Base-by-base conservation (phyloP, 139 green algal genomes). In the Auxenochlorella pyrenoidosa region DNA sequence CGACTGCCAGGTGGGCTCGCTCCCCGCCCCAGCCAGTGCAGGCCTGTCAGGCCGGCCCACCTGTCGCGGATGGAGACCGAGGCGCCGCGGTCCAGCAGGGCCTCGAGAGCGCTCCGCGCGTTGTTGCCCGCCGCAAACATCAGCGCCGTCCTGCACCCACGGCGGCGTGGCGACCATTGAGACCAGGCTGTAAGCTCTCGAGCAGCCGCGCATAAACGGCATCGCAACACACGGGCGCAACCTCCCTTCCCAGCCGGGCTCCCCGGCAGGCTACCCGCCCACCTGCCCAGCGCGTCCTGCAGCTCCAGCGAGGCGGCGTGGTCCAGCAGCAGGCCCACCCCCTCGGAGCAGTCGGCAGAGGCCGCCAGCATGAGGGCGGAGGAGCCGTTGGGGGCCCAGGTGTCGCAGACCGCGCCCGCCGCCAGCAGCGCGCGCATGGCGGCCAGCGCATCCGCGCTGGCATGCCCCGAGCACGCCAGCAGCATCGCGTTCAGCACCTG, bases 341-440 rank as follows among this genome's bases (percentile, higher is more conserved):
- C 92, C 15, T 90, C 85, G 0, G 75, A 78, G 54, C 87, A 87
- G 82, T 97, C 89, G 26, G 89, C 93, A 16, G 88, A 82, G 8
- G 95, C 95, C n/a, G 94, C 94, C 89, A 97, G 89, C 94, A 97
- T 97, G 15, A 97, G 89, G 10, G 94, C 92, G n/a, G 78, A 91
- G 85, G 83, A 93, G 77, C 94, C 94, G 73, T 95, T 96, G 28
- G 94, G 94, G 22, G 94, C 83, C 83, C 94, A 97, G 15, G 94
- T 97, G 86, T 97, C 94, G 5, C 93, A 92, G 13, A 97, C 94
- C 0, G 94, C 94, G 32, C 94, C 94, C 22, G 88, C 87, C 16
- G 72, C 30, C 78, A 96, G 87, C 91, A 97, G 90, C 63, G 58
- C 43, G 5, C 83, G 76, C 90, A 96, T 96, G 24, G 92, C 88